Conservation (phyloP, 768 basidiomycete genomes). For the Russula foetens region DNA sequence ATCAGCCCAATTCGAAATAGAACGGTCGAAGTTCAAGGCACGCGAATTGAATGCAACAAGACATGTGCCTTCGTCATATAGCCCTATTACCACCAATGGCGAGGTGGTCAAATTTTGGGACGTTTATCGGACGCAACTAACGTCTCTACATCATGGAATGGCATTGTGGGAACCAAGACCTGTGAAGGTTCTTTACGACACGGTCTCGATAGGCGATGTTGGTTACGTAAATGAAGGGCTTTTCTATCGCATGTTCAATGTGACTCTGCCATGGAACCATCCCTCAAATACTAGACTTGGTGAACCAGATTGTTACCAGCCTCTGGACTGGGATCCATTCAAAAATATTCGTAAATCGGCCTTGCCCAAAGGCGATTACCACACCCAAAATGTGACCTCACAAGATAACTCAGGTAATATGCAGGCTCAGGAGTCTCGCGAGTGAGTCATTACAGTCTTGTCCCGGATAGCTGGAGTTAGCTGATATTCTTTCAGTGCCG, state of each 20-base stretch:
- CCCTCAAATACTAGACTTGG: not conserved
- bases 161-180: constrained; percentile 20
- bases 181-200: not conserved
- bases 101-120: too few relatives aligned
- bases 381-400: not conserved
- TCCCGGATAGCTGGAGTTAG: not conserved
- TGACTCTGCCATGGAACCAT: not conserved
- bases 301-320: not conserved
- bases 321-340: not conserved
- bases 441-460: not conserved
- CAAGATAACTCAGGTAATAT: not conserved
- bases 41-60: too few relatives aligned
- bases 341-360: not conserved
- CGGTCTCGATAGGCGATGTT: constrained; percentile 18
- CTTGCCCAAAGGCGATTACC: not conserved
- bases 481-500: not conserved
- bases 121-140: constrained; percentile 7
- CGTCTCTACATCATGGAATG: constrained; percentile 2
- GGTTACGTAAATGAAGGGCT: constrained; percentile 14
- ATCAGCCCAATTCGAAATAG: too few relatives aligned
- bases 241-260: constrained; percentile 19
- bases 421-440: not conserved
- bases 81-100: too few relatives aligned
- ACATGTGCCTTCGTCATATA: too few relatives aligned
- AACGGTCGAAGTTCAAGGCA: too few relatives aligned